Evolutionary conservation across 1,284 basidiomycete species (phyloP), one percentile per base, ranked within the genome.

Genomic region (Trametes polyzona): DNA sequence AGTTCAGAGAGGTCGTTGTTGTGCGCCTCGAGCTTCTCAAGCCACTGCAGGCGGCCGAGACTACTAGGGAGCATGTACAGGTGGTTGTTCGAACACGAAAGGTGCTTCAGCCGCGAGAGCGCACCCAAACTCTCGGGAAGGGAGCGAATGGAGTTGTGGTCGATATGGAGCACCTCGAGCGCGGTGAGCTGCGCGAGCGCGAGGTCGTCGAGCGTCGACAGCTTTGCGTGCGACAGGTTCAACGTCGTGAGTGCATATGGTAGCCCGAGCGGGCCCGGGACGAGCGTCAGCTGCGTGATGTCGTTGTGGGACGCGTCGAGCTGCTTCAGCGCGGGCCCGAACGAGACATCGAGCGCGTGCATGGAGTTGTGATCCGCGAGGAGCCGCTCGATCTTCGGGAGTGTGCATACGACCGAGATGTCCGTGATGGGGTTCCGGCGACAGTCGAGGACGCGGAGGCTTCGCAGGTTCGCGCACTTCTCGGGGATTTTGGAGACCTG

Each of bases 51-150:
- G 16, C 79, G 77, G 24, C 95, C 94, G 48, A 99, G 88, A 36
- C 83, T 86, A 14, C 81, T 74, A 0, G 97, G 97, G 0, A 99
- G 78, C 16, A 81, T 76, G 43, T 86, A 86, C 8, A 99, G 82
- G 66, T 90, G 83, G 73, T 98, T 99, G 73, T 98, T 94, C 43
- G 92, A 93, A 69, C 93, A 95, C 4, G 90, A 91, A 3, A 99
- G 83, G 1, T 77, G 78, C 64, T 87, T 80, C 24, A 99, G 85
- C 52, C 82, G 82, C 17, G 75, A 77, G 24, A 98, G 83, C 16
- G 86, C 82, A 42, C 90, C 90, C 5, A 98, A 75, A 11, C 87
- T 84, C 36, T 95, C 88, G 0, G 96, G 95, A 30, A 99, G 83
- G 6, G 84, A 80, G 12, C 90, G 88, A 69, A 99, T 89, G 51